Evolutionary conservation across 495 filamentous ascomycete genomes (phyloP), one percentile per base, ranked within the genome.

Genomic region (Hypoxylon perforatum): DNA sequence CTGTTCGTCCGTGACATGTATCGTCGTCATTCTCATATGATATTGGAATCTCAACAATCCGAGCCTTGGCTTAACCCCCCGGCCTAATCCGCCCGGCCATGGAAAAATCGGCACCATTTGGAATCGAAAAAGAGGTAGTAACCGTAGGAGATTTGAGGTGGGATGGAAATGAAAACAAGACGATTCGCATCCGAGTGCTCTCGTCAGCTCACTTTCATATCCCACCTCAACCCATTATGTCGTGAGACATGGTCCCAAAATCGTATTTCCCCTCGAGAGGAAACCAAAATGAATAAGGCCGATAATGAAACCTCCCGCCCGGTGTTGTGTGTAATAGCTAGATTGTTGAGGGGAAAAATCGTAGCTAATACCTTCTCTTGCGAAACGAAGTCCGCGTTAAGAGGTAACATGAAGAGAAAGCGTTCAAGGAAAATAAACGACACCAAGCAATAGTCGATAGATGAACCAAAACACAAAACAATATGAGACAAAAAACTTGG

Each of bases 1-100:
- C 61, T 69, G 60, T 69, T 63, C 35, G 61, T 61, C 60, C 60
- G 56, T 59, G 61, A 64, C 56, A 69, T 69, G n/a, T n/a, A 35
- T 63, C 52, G 44, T 69, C 61, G 66, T 69, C 66, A 69, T 69
- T 69, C 66, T 69, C 66, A 56, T 64, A 64, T 69, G 66, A 69
- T 69, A 28, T n/a, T 28, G 25, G 61, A 51, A 53, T 69, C 61
- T 57, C 56, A 42, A n/a, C n/a, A 49, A 35, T 36, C 50, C 35
- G 58, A 49, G 55, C 55, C 36, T 42, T 28, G 25, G 25, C 25
- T 7, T 3, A 28, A 3, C 25, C 3, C 25, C 25, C 7, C 25
- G 3, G 7, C 25, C 25, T 28, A n/a, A n/a, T n/a, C n/a, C n/a
- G n/a, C 61, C 44, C 48, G 65, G 47, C 65, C 39, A 36, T 28